Evolutionary conservation across 495 filamentous ascomycete genomes (phyloP), one percentile per base, ranked within the genome.

Genomic region (Trichocladium uniseriatum): DNA sequence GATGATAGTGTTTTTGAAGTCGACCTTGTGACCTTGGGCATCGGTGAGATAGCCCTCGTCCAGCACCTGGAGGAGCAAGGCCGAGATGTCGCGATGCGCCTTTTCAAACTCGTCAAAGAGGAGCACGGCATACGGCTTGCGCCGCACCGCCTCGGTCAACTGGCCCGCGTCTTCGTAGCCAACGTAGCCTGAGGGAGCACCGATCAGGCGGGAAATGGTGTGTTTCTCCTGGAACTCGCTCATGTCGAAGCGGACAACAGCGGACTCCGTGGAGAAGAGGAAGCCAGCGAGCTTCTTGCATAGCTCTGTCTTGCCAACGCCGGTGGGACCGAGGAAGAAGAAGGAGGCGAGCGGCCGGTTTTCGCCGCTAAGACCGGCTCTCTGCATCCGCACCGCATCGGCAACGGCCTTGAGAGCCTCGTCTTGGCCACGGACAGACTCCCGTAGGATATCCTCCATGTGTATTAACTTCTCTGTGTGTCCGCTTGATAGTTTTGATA

Each of bases 51-150:
- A 96, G 11, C 91, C 92, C 64, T 97, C 92, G 67, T 98, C 92
- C 0, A 98, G 79, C 1, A 97, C 92, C 56, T 97, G 92, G 1
- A 98, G 78, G 5, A 98, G 79, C n/a, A 98, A 70, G 0, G 90
- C 82, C 2, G 88, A 92, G 52, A 97, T 96, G 61, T 98, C 92
- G 19, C 86, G 82, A 61, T 97, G 91, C 2, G 91, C 91, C 62
- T 98, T 96, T 63, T 97, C 91, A 60, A 95, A 98, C 58, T 97
- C 92, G 67, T 98, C 92, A 54, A 98, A 94, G 2, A 98, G 73
- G 0, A 98, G 71, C 5, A 98, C 86, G 1, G 92, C 92, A 57
- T 98, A 97, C 1, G 92, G 92, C 63, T 97, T 98, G 43, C 92
- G 79, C 39, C 92, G 77, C 2, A 98, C 89, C 16, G 92, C 92